Evolutionary conservation across 306 rosid genomes (phyloP).

Genomic region (Castanea mollissima): DNA sequence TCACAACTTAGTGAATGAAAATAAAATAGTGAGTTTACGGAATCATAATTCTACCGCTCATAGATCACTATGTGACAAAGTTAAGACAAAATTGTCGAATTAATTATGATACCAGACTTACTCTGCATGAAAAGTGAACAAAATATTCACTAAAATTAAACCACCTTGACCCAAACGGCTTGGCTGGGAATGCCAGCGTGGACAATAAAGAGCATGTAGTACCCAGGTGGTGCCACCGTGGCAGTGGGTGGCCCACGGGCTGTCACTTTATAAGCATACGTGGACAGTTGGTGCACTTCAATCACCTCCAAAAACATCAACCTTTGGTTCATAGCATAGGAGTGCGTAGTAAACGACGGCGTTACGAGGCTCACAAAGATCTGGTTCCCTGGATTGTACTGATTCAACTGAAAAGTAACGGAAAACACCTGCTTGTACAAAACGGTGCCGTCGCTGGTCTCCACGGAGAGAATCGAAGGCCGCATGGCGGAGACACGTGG

Average conservation of each 20-base stretch:
- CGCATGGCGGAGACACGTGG: not conserved
- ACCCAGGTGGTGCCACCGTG: constrained; percentile 74
- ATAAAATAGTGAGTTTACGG: too few species aligned
- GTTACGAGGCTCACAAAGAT: constrained; percentile 37
- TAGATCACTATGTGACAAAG: rapidly evolving
- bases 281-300: constrained; percentile 17
- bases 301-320: constrained; percentile 38
- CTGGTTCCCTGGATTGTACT: not conserved
- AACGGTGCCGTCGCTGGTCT: constrained; percentile 14
- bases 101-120: too few species aligned
- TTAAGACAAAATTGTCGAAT: too few species aligned
- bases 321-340: constrained; percentile 68
- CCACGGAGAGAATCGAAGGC: constrained; percentile 50
- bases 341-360: constrained; percentile 77
- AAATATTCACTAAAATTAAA: constrained; percentile 15
- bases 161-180: constrained; percentile 61
- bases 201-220: constrained; percentile 57
- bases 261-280: constrained; percentile 33
- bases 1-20: too few species aligned
- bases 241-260: constrained; percentile 41
- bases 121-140: not conserved
- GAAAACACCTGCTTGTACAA: constrained; percentile 38
- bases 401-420: constrained; percentile 34
- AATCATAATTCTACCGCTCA: too few species aligned
- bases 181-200: constrained; percentile 63